phyloP scores from a whole-genome alignment of 768 basidiomycete species.

The Podaxis carcinomalis region DNA sequence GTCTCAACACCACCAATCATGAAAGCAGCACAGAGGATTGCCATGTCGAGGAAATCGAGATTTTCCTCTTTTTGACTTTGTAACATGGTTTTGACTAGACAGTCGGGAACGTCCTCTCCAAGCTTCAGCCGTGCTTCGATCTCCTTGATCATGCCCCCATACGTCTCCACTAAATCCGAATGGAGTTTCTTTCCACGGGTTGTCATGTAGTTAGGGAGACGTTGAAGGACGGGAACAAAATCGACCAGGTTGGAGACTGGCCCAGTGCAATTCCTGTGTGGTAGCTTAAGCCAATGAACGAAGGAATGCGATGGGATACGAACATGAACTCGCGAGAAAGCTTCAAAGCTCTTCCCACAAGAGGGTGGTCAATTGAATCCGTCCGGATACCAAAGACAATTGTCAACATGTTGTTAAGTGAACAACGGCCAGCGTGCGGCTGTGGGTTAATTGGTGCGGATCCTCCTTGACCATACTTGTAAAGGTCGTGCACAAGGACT shows the following conservation, averaged over 20 bases:
- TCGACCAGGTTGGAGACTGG: conserved; percentile 42
- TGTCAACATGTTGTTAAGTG: conserved; percentile 41
- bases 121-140: conserved; percentile 30
- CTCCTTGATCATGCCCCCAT: conserved; percentile 34
- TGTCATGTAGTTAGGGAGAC: conserved; percentile 32
- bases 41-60: conserved; percentile 34
- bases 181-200: conserved; percentile 36
- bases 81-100: conserved; percentile 36
- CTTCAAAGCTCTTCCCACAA: conserved; percentile 30
- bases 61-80: conserved; percentile 27
- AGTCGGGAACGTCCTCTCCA: conserved; percentile 37
- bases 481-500: conserved; percentile 34
- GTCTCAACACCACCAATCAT: conserved; percentile 45
- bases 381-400: conserved; percentile 40
- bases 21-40: conserved; percentile 36
- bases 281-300: background rate
- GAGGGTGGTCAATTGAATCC: conserved; percentile 30
- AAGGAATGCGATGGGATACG: conserved; percentile 10
- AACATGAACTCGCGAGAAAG: conserved; percentile 43
- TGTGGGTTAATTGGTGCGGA: conserved; percentile 32
- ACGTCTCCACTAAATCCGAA: conserved; percentile 29
- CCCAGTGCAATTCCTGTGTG: conserved; percentile 34
- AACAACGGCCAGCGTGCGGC: conserved; percentile 34
- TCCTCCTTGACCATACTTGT: conserved; percentile 27
- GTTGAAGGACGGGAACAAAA: conserved; percentile 38